Percentiles rank a stretch among this genome's conserved stretches.
Evolutionary conservation across 306 rosid genomes (phyloP).

Genomic region (Quercus mongolica): DNA sequence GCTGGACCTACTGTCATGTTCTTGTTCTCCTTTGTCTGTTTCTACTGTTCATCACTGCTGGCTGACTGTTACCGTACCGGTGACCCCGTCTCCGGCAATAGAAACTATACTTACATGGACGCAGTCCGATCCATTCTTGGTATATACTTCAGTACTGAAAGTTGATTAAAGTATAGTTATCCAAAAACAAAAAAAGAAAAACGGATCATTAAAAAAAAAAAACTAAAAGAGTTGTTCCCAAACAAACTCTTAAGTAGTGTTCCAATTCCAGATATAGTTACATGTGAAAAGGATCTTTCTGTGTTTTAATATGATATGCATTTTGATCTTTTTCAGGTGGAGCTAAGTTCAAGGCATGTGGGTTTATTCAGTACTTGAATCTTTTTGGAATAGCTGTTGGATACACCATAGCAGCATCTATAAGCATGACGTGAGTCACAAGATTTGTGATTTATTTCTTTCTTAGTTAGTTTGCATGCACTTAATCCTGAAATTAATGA

Average conservation of each 20-base stretch:
- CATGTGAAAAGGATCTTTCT: not conserved
- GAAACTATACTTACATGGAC: slow-evolving; percentile 51
- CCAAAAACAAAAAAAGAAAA: too few species aligned
- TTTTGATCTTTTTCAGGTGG: slow-evolving; percentile 39
- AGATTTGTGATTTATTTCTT: too few species aligned
- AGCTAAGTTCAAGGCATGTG: slow-evolving; percentile 32
- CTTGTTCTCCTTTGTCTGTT: slow-evolving; percentile 35
- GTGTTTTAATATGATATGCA: too few species aligned
- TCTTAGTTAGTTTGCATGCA: too few species aligned
- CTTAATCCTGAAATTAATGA: too few species aligned
- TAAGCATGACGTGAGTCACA: slow-evolving; percentile 55
- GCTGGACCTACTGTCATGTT: slow-evolving; percentile 62
- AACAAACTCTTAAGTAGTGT: not conserved
- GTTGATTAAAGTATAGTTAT: too few species aligned
- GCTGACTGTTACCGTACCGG: slow-evolving; percentile 48
- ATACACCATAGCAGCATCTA: slow-evolving; percentile 60
- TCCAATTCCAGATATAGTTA: not conserved
- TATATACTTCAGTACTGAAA: not conserved
- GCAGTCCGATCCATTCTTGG: slow-evolving; percentile 66
- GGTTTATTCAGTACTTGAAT: slow-evolving; percentile 46
- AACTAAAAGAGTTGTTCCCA: too few species aligned
- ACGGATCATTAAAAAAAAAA: too few species aligned
- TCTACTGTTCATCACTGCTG: slow-evolving; percentile 39
- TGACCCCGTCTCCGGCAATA: slow-evolving; percentile 34
- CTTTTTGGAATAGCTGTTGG: slow-evolving; percentile 52